Evolutionary conservation across 768 basidiomycete species (phyloP), one percentile per base, ranked within the genome.

Genomic region (Psilocybe tampanensis): DNA sequence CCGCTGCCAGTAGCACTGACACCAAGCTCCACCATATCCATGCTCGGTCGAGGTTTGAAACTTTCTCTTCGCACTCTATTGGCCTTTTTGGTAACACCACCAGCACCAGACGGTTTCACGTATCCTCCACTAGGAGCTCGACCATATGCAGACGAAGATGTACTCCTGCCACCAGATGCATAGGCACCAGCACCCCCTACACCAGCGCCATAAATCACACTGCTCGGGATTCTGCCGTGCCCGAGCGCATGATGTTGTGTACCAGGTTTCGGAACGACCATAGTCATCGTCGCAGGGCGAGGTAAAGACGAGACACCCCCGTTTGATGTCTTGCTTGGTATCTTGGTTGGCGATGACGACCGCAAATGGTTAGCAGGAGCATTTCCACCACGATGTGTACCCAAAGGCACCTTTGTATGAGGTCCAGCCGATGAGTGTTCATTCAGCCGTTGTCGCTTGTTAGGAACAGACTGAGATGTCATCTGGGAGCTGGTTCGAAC

Each of bases 41-140:
- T 71, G 63, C 91, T 93, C 42, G 90, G 83, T 33, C 92, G 78
- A 9, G 92, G 92, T 67, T 84, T 90, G 71, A 94, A 94, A 70
- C 91, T 94, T 74, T 94, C 91, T 60, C 88, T 78, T 57, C 80
- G 72, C 39, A 82, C 81, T 49, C 84, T 72, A 39, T 78, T 71
- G 26, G 80, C 79, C 64, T 85, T 86, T 68, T 75, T 77, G 55
- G 73, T n/a, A n/a, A n/a, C 73, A 17, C 67, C 61, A 54, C 62
- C 63, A n/a, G 72, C 67, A n/a, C 56, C 70, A 50, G 61, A 54
- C 41, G 29, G 54, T 55, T 58, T 52, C 8, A 62, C 60, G 48
- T 73, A 64, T 12, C 69, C 71, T 24, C 60, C 68, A 60, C 59
- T 68, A 29, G 57, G 57, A 36, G 55, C 58, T 48, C 71, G 62